Evolutionary conservation across 495 filamentous ascomycete species (phyloP), one percentile per base, ranked within the genome.

Genomic region (Penicillium herquei): DNA sequence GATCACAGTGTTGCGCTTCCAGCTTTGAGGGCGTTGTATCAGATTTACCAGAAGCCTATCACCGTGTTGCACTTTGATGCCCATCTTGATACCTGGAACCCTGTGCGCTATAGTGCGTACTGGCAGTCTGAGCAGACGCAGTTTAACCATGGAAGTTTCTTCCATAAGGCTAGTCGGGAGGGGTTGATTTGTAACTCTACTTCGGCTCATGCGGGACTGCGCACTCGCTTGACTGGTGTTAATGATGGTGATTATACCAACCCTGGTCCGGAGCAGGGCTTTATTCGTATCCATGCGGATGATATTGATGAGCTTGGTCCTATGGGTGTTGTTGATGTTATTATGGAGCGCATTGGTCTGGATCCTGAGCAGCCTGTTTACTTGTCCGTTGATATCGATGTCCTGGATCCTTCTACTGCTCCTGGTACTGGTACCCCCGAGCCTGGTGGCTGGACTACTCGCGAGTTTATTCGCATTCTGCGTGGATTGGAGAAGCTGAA

Each of bases 71-170:
- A 95, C 69, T 94, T 94, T 69, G 91, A 94, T 62, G 89, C 84
- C 9, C 86, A 90, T 65, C 77, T 89, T 0, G 90, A 95, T 65
- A 94, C 90, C 5, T 93, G 90, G 90, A 84, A 91, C 64, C 90
- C 91, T 0, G 81, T 80, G 11, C 87, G 87, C 52, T 93, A 92
- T 69, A 85, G 87, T 0, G 84, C 81, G 12, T 84, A 84, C 49
- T 95, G 90, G 90, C 69, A 77, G 7, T 81, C 78, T 11, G 78
- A 83, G 63, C 88, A 89, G 64, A 77, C 82, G 8, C 78, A 83
- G 55, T 95, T 93, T 73, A 93, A 85, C 64, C 90, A 95, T 69
- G 90, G 90, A 4, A 86, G 78, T 45, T 92, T 93, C 83, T 94
- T 95, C 78, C 89, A 88, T 83, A 78, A 91, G 46, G 90, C 90